These are phyloP conservation scores for Prototheca wickerhamii DNA, from an alignment of 163 green algal genomes.

Conservation along the genomic window DNA sequence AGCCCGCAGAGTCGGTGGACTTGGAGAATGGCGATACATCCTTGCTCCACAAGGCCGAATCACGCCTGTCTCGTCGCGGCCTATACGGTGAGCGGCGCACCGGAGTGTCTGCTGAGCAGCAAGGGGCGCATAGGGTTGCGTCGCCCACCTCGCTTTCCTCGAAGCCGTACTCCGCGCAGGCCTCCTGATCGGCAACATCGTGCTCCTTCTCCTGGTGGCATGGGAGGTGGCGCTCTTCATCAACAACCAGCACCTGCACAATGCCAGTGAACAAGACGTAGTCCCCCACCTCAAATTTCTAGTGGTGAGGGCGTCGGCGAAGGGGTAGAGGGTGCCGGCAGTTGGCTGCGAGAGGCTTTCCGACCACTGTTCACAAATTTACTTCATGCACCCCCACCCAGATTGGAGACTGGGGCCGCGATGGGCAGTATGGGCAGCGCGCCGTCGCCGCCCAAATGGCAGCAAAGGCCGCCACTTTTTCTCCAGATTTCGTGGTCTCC, in stretches of 20 bases:
- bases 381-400: not conserved
- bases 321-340: no score
- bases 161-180: not conserved
- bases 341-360: no score
- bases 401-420: constrained; percentile 55
- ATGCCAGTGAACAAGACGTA: not conserved
- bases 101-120: not conserved
- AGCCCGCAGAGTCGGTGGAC: no score
- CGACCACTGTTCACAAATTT: no score
- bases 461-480: constrained; percentile 22
- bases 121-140: not conserved
- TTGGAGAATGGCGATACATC: no score
- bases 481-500: constrained; percentile 40
- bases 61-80: no score
- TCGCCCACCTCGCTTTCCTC: not conserved
- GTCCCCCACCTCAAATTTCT: not conserved
- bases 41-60: no score
- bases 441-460: constrained; percentile 32
- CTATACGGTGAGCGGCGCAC: no score
- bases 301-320: not conserved
- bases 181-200: not conserved
- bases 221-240: constrained; percentile 8
- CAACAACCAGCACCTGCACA: constrained; percentile 4
- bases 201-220: not conserved
- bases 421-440: constrained; percentile 31